Base-by-base conservation (phyloP, 2,329 filamentous ascomycete genomes). In the Seiridium cupressi region DNA sequence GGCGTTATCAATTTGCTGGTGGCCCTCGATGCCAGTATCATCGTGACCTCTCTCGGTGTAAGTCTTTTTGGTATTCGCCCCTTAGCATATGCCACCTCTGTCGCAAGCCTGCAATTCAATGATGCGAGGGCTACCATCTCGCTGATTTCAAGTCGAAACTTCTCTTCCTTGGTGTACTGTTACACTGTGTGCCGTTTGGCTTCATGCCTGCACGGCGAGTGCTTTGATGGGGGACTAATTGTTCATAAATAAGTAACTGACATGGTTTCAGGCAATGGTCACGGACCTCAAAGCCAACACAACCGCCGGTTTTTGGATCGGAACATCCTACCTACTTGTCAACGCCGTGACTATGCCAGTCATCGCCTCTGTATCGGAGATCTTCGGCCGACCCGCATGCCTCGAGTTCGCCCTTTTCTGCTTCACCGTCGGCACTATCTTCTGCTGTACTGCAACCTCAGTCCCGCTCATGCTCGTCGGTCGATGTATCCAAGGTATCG, bases 401-500 rank as follows among this genome's bases (percentile, higher is more conserved):
- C 64, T 74, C 11, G 64, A 69, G n/a, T 58, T 66, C 18, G 68
- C 71, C 13, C 59, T 74, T 5, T 11, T 58, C 3, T 60, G 79
- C 66, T 83, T 83, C 64, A 75, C 70, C 1, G 46, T 70, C 32
- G 79, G 77, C 18, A 79, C 74, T 5, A 61, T 76, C 13, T 59
- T 76, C 6, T 77, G 76, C 60, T 68, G 68, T 31, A 47, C 73
- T 5, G 71, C 74, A 1, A 65, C 66, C 44, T 62, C 57, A 56
- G 72, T 77, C 47, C 55, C 61, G 4, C 63, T 70, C n/a, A 64
- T 76, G 18, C 69, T 77, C 6, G 65, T 65, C 9, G 74, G 74
- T 1, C 68, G 74, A 3, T 67, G 69, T 1, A 49, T 77, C 8
- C 74, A 77, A 60, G 74, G 74, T 5, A 66, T 76, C 9, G 74